Evolutionary conservation across 2,329 filamentous ascomycete species (phyloP), one percentile per base, ranked within the genome.

Genomic region (Boeremia exigua): DNA sequence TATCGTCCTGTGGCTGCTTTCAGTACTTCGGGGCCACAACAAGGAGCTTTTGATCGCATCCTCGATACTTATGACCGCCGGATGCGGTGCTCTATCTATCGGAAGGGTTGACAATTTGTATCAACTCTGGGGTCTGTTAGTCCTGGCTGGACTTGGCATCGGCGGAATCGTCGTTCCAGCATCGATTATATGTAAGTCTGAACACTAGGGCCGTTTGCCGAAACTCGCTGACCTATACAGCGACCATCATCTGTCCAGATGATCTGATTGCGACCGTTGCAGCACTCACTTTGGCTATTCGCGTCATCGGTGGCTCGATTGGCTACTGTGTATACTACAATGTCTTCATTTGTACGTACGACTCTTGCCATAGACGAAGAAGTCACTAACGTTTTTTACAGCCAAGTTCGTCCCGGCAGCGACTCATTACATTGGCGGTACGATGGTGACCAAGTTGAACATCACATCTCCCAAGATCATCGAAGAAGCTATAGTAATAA

Each of bases 221-320:
- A 14, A 8, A 33, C 2, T 30, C 12, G 4, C 61, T 63, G 10
- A 63, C 8, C 12, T 14, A 6, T 5, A 8, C 9, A 62, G 84
- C 85, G 4, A 87, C 85, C 2, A 88, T 90, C 65, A 86, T 90
- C 63, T 88, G 86, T 61, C 86, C 87, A 0, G 85, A 87, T 67
- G 86, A 89, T 55, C 79, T 90, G 2, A 89, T 90, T 61, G 88
- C 86, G 19, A 89, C 87, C 1, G 81, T 89, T 43, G 83, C 87
- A 0, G 86, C 88, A 3, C 76, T 90, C 11, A 89, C 87, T 0
- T 81, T 90, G 33, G 82, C 86, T 9, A 85, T 90, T 60, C 86
- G 88, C 39, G 85, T 89, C 43, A 81, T 89, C 42, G 87, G 88
- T 39, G 87, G 87, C 17, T 81, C 82, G 12, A 82, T 89, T 54